Evolutionary conservation across 2,329 filamentous ascomycete genomes (phyloP).

Genomic region (Nemania serpens): DNA sequence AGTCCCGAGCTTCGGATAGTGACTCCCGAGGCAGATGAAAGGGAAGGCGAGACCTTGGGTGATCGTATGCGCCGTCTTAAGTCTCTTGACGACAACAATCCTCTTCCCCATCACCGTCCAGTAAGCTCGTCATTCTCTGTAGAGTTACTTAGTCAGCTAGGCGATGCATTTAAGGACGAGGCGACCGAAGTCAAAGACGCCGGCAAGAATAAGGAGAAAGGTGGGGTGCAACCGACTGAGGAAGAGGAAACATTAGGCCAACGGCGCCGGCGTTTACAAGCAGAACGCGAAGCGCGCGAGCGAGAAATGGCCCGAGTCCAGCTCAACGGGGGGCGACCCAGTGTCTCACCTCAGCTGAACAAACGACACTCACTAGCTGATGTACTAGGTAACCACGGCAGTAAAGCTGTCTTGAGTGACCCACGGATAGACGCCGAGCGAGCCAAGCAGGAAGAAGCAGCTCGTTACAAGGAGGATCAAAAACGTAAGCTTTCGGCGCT

Average conservation of each 20-base stretch:
- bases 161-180: conserved; percentile 51
- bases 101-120: conserved; percentile 58
- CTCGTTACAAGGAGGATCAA: conserved; percentile 47
- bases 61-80: conserved; percentile 69
- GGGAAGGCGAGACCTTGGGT: conserved; percentile 69
- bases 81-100: conserved; percentile 54
- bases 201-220: conserved; percentile 40
- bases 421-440: conserved; percentile 49
- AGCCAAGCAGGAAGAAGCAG: conserved; percentile 48
- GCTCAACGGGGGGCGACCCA: conserved; percentile 39
- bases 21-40: conserved; percentile 52
- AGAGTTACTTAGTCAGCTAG: conserved; percentile 71
- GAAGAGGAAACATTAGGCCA: conserved; percentile 82
- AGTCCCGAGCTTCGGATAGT: conserved; percentile 40
- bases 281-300: conserved; percentile 67
- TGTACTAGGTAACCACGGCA: conserved; percentile 54
- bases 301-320: conserved; percentile 52
- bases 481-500: conserved; percentile 55
- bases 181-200: conserved; percentile 40
- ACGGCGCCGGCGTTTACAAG: conserved; percentile 73
- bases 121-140: conserved; percentile 69
- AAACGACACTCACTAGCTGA: conserved; percentile 57
- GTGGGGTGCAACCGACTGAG: conserved; percentile 43
- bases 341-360: conserved; percentile 52
- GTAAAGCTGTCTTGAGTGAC: conserved; percentile 44